These are phyloP conservation scores for Apiotrichum veenhuisii DNA, from an alignment of 1,284 basidiomycete species.

Conservation along the genomic window DNA sequence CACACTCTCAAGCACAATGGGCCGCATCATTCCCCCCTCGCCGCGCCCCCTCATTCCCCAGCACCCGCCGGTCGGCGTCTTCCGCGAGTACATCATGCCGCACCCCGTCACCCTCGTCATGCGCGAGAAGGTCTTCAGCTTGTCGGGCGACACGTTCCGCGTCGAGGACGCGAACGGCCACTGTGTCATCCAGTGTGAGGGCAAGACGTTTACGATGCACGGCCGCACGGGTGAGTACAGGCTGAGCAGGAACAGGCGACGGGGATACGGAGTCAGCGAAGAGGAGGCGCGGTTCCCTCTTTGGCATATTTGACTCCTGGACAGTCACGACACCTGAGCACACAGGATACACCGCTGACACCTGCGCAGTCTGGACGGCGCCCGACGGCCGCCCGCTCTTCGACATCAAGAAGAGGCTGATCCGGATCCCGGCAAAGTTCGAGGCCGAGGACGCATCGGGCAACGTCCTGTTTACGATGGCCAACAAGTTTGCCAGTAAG, in stretches of 20 bases:
- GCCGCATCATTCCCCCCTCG: not conserved
- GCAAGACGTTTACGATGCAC: slow-evolving; percentile 32
- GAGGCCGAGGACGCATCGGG: slow-evolving; percentile 31
- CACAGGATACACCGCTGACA: not conserved
- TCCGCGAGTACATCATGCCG: slow-evolving; percentile 29
- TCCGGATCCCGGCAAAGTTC: slow-evolving; percentile 33
- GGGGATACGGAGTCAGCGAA: too few species aligned
- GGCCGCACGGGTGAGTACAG: slow-evolving; percentile 31
- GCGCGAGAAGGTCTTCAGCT: slow-evolving; percentile 44
- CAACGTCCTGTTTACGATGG: slow-evolving; percentile 36
- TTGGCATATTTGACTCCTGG: too few species aligned
- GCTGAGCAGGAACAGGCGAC: too few species aligned
- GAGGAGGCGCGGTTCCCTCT: too few species aligned
- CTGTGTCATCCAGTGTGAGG: slow-evolving; percentile 34
- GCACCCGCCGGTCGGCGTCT: slow-evolving; percentile 38
- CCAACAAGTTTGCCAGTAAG: slow-evolving; percentile 37
- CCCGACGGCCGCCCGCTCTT: slow-evolving; percentile 35
- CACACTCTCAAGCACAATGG: not conserved
- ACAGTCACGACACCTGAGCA: too few species aligned
- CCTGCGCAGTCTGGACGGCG: slow-evolving; percentile 35
- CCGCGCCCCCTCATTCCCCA: slow-evolving; percentile 27
- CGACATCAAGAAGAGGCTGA: slow-evolving; percentile 32
- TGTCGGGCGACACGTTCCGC: slow-evolving; percentile 43
- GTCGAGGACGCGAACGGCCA: slow-evolving; percentile 42
- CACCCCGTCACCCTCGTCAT: slow-evolving; percentile 39